A percentile compares a stretch with the other conserved stretches of the same genome.
Conservation (phyloP, 1,284 basidiomycete species). For the Ganoderma lingzhi region DNA sequence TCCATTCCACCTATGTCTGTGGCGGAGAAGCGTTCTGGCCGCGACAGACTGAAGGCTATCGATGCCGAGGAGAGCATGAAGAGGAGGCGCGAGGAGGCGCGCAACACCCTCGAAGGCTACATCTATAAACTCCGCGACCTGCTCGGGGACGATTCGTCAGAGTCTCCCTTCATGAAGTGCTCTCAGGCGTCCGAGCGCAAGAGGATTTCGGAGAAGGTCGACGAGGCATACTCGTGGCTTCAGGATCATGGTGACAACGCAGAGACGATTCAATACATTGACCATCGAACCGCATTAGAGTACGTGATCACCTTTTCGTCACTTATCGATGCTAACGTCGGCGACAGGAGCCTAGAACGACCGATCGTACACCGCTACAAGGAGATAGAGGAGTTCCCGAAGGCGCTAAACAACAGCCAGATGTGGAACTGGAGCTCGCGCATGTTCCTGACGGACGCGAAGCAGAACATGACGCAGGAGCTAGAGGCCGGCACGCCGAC, state of each 20-base stretch:
- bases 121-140: slow-evolving; percentile 91
- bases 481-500: slow-evolving; percentile 64
- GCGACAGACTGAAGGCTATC: slow-evolving; percentile 82
- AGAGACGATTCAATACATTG: slow-evolving; percentile 74
- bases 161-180: slow-evolving; percentile 82
- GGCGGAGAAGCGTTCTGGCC: slow-evolving; percentile 75
- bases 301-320: slow-evolving; percentile 48
- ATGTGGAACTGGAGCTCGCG: slow-evolving; percentile 85
- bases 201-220: slow-evolving; percentile 68
- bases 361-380: slow-evolving; percentile 88
- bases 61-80: slow-evolving; percentile 84
- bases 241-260: slow-evolving; percentile 88
- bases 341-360: slow-evolving; percentile 73
- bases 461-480: slow-evolving; percentile 73
- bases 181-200: slow-evolving; percentile 78
- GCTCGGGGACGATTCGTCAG: slow-evolving; percentile 68
- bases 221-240: slow-evolving; percentile 85
- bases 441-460: slow-evolving; percentile 84
- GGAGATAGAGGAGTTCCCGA: slow-evolving; percentile 83
- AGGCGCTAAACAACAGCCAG: slow-evolving; percentile 78
- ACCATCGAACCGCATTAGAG: slow-evolving; percentile 84
- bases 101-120: slow-evolving; percentile 92
- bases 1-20: slow-evolving; percentile 76
- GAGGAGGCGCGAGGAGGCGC: slow-evolving; percentile 86
- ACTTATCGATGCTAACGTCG: slow-evolving; percentile 31